These are phyloP conservation scores for Lichtheimia hyalospora DNA, from an alignment of 371 early-diverging fungal species.

Conservation along the genomic window DNA sequence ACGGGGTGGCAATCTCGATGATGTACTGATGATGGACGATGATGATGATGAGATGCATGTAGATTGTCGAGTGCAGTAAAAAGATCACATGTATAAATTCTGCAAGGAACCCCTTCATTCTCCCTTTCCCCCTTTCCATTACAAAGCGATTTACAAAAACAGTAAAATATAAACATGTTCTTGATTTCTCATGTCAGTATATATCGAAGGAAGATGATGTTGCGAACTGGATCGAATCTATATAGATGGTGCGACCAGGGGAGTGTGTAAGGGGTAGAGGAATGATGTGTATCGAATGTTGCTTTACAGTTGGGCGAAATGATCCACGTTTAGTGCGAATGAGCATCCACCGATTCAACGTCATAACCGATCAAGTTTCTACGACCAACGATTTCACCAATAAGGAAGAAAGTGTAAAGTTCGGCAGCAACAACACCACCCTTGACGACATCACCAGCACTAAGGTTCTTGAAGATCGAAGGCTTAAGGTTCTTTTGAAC, in stretches of 20 bases:
- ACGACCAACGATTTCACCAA: slow-evolving; percentile 76
- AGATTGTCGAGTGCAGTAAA: slow-evolving; percentile 10
- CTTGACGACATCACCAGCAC: slow-evolving; percentile 43
- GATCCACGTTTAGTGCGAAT: slow-evolving; percentile 1
- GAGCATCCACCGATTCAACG: slow-evolving; percentile 55
- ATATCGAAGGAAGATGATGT: too few relatives aligned
- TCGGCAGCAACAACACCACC: slow-evolving; percentile 67
- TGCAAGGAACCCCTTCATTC: too few relatives aligned
- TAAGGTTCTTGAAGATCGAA: slow-evolving; percentile 54
- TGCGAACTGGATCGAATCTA: too few relatives aligned
- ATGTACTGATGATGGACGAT: slow-evolving; percentile 1
- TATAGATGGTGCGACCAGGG: too few relatives aligned
- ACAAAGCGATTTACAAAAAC: too few relatives aligned
- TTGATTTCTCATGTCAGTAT: too few relatives aligned
- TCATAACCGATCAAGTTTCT: slow-evolving; percentile 73
- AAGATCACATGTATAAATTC: too few relatives aligned
- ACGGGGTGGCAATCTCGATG: not conserved
- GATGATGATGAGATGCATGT: slow-evolving; percentile 3
- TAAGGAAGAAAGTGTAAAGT: slow-evolving; percentile 68
- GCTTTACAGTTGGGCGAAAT: too few relatives aligned
- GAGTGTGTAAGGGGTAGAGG: too few relatives aligned
- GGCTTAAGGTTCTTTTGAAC: slow-evolving; percentile 49
- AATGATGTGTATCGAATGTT: too few relatives aligned
- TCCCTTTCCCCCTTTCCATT: too few relatives aligned
- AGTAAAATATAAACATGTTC: too few relatives aligned